Evolutionary conservation across 768 basidiomycete species (phyloP), one percentile per base, ranked within the genome.

Genomic region (Pulveroboletus ravenelii): DNA sequence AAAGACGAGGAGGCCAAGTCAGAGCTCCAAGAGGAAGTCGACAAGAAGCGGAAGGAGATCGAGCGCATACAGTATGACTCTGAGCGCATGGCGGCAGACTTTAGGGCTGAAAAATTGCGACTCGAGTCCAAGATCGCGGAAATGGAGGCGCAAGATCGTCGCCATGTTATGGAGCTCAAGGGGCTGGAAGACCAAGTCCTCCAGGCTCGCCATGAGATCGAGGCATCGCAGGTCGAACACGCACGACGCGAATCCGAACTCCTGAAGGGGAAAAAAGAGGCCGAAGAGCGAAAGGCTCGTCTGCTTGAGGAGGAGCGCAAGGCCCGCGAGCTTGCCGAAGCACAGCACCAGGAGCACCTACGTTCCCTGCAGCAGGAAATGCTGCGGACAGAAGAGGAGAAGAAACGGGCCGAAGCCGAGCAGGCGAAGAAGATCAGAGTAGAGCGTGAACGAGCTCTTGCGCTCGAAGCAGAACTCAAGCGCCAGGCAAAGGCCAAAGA

Each of bases 1-100:
- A 74, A 77, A 51, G 78, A 79, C 53, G 75, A 76, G 46, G 77
- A 77, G 60, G 73, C 74, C 10, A 65, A 65, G 40, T 51, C 55
- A 41, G 78, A 79, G 55, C 66, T 80, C 31, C 73, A 75, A 46
- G 59, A 69, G 1, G 78, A 76, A 56, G 70, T 71, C 20, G 67
- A 65, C 52, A 74, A 63, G 47, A 69, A 77, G 30, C 70, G 74
- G 54, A 58, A 62, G n/a, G 75, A 78, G 50, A 74, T 79, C 53
- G 59, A 62, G 13, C 66, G 74, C 31, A 68, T 78, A 25, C 71
- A 72, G 41, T 52, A 47, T 25, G 74, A 78, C 32, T 64, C 76
- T 2, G 56, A 67, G 39, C 71, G 65, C n/a, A 65, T 78, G 57
- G 72, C 66, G 0, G 63, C 71, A 12, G 66, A 71, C 27, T 77